Evolutionary conservation across 2,329 filamentous ascomycete species (phyloP).

Genomic region (Sphaerulina populicola): DNA sequence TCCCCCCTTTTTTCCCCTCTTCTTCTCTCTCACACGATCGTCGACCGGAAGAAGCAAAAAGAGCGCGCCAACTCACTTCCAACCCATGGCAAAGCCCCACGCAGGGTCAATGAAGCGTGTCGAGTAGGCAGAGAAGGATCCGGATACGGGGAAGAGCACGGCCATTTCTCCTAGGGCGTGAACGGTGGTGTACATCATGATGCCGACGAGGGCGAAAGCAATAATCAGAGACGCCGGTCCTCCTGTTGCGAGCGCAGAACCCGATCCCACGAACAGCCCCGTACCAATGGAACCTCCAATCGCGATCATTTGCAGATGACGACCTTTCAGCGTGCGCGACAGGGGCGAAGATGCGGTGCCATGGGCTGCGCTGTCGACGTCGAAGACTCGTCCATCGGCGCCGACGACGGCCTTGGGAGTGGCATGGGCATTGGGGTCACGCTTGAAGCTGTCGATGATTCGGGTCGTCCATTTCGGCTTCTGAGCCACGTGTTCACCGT

Average conservation of each 20-base stretch:
- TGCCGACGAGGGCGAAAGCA: constrained; percentile 28
- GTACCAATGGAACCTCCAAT: constrained; percentile 44
- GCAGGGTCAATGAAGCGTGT: constrained; percentile 32
- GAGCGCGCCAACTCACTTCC: constrained; percentile 22
- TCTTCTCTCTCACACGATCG: too few species aligned
- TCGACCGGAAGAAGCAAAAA: too few species aligned
- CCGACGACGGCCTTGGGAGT: constrained; percentile 41
- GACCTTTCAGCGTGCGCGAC: constrained; percentile 63
- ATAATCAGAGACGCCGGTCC: constrained; percentile 33
- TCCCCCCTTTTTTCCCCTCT: not conserved
- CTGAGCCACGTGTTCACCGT: constrained; percentile 21
- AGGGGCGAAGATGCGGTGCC: constrained; percentile 66
- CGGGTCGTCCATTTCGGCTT: constrained; percentile 22
- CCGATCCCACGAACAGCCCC: constrained; percentile 33
- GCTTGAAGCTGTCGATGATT: constrained; percentile 55
- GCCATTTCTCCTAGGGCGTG: constrained; percentile 33
- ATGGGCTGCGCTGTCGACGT: constrained; percentile 54
- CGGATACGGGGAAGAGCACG: constrained; percentile 31
- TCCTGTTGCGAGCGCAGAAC: constrained; percentile 27
- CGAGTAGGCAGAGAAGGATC: constrained; percentile 32
- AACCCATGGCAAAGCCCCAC: constrained; percentile 34
- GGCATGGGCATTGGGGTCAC: constrained; percentile 50
- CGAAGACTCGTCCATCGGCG: constrained; percentile 49
- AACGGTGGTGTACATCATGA: constrained; percentile 31
- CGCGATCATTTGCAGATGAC: constrained; percentile 95